Conservation (phyloP, 2,329 filamentous ascomycete species). For the Amauroascus niger region DNA sequence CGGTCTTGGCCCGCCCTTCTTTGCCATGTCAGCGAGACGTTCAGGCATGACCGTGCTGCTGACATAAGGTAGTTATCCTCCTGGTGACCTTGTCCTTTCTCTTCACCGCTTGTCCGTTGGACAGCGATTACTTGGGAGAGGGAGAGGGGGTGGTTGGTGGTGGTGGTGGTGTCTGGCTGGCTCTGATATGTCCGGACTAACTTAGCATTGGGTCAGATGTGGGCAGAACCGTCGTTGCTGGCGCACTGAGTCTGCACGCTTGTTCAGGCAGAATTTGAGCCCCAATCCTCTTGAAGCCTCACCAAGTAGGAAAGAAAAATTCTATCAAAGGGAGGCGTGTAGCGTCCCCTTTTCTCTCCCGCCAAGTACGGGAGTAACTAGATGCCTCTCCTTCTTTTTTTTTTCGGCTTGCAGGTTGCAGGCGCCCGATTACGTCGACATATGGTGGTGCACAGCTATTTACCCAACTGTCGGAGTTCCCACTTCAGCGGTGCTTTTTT, state of each 20-base stretch:
- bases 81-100: not conserved
- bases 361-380: not conserved
- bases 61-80: not conserved
- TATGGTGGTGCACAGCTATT: not conserved
- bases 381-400: no score
- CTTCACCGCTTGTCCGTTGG: not conserved
- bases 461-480: not conserved
- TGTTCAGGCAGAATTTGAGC: no score
- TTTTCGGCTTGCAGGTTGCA: not conserved
- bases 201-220: no score
- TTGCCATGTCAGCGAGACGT: not conserved
- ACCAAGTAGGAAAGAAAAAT: no score
- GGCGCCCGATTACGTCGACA: not conserved
- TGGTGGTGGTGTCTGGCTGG: no score
- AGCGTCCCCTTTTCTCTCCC: no score
- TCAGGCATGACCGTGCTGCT: not conserved
- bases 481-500: not conserved
- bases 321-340: no score
- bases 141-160: no score
- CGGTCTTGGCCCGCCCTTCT: conserved; percentile 1
- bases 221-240: no score
- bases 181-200: no score
- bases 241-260: no score
- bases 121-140: not conserved
- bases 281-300: no score